phyloP scores from a whole-genome alignment of 768 basidiomycete species.

The Hydnum rufescens region DNA sequence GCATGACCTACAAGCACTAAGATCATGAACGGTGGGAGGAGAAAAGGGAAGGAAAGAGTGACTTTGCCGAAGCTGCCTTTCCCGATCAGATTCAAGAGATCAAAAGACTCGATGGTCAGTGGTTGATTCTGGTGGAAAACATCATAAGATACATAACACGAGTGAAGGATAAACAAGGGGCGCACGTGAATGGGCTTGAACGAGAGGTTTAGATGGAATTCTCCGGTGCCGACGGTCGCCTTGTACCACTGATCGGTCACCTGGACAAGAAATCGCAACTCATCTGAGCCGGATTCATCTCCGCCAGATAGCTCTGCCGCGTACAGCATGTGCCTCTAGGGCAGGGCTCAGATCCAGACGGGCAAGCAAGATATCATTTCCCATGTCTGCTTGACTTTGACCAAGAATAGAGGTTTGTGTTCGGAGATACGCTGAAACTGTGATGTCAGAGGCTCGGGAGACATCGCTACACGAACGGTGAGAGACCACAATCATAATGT shows the following conservation, averaged over 20 bases:
- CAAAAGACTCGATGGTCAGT: slow-evolving; percentile 91
- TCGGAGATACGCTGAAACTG: slow-evolving; percentile 79
- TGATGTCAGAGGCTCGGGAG: slow-evolving; percentile 79
- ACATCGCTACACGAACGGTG: slow-evolving; percentile 47
- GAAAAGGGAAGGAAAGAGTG: slow-evolving; percentile 2
- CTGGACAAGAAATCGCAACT: neutral
- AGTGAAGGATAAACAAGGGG: neutral
- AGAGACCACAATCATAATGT: neutral
- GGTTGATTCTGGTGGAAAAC: slow-evolving; percentile 28
- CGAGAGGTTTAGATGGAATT: slow-evolving; percentile 89
- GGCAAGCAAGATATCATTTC: slow-evolving; percentile 89
- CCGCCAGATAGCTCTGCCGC: slow-evolving; percentile 10
- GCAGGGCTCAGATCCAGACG: slow-evolving; percentile 75
- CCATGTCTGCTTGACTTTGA: slow-evolving; percentile 66
- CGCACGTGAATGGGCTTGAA: slow-evolving; percentile 64
- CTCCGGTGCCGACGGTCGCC: slow-evolving; percentile 66
- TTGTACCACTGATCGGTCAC: slow-evolving; percentile 79
- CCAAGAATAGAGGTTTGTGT: slow-evolving; percentile 52
- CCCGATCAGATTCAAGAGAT: slow-evolving; percentile 92
- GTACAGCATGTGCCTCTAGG: slow-evolving; percentile 48
- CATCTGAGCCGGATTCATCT: neutral
- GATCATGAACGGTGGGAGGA: neutral
- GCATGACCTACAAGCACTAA: slow-evolving; percentile 39
- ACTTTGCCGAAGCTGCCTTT: slow-evolving; percentile 98
- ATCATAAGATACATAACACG: neutral